Evolutionary conservation across 495 filamentous ascomycete species (phyloP), one percentile per base, ranked within the genome.

Genomic region (Daldinia childiae): DNA sequence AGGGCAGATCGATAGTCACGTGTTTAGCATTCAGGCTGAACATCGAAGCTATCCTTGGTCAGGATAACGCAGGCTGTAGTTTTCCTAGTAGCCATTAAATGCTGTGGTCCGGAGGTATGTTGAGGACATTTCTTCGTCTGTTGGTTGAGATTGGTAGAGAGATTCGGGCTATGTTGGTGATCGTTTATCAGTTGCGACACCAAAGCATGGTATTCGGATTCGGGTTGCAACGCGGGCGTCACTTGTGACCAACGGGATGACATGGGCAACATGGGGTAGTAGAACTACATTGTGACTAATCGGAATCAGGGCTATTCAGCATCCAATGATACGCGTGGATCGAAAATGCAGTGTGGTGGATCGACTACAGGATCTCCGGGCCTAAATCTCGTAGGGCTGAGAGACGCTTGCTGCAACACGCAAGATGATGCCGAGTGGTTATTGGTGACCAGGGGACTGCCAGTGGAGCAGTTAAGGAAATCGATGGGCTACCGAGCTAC

Each of bases 361-460:
- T 77, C 68, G 58, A 64, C 66, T 50, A 73, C 43, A 73, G 71
- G 66, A 73, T 73, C 70, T 73, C 66, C 66, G 66, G 55, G 62
- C 62, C 63, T 74, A 72, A 74, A 76, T 76, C 76, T 78, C 71
- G 74, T 78, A 78, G 76, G 76, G 76, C 76, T 78, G 76, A 78
- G 69, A 70, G 73, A 64, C 43, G 43, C 66, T 39, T 64, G 57
- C 69, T 67, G 69, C 68, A 69, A 58, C 58, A 72, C 55, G 67
- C 66, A 51, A 69, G 64, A 71, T 61, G 57, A 69, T 70, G 58
- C 58, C 43, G 48, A 71, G 57, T 39, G 59, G 68, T 71, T 43
- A 78, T 76, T 76, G 74, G 76, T 15, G 72, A 68, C 72, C 58
- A 21, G 72, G 72, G 72, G 63, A 64, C 8, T 34, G 43, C 32